Conservation (phyloP, 1,284 basidiomycete species). For the Leccinum insolens region DNA sequence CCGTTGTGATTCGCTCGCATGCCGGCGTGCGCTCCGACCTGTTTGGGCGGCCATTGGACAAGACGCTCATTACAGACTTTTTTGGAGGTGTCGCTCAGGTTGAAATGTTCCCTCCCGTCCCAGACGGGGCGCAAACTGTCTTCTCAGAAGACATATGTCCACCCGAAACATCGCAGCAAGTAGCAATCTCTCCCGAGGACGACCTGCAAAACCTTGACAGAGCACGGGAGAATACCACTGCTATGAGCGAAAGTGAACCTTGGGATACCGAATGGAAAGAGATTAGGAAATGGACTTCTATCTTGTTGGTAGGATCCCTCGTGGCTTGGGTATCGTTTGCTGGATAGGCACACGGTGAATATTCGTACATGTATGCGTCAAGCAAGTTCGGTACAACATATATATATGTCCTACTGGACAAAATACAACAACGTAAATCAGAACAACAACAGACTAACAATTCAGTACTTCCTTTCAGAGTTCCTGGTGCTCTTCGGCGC, state of each 20-base stretch:
- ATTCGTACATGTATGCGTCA: background rate
- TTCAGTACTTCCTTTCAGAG: background rate
- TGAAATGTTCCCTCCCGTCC: constrained; percentile 49
- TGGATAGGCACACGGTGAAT: constrained; percentile 14
- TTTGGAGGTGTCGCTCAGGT: constrained; percentile 91
- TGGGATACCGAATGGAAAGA: constrained; percentile 30
- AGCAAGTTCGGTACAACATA: background rate
- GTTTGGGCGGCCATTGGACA: constrained; percentile 67
- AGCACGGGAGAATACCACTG: background rate
- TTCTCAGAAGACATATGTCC: background rate
- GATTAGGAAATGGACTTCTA: constrained; percentile 33
- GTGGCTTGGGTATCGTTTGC: constrained; percentile 33
- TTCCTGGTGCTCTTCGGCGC: constrained; percentile 21
- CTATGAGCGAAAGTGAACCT: constrained; percentile 3
- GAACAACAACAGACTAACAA: background rate
- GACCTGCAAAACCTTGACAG: background rate
- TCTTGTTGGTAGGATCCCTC: constrained; percentile 28
- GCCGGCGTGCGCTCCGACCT: constrained; percentile 88
- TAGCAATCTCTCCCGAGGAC: constrained; percentile 1
- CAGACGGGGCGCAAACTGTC: constrained; percentile 4
- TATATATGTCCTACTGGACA: background rate
- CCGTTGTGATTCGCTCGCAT: constrained; percentile 76
- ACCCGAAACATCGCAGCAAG: background rate
- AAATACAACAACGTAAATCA: background rate
- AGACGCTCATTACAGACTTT: constrained; percentile 91